These are phyloP conservation scores for Pseudogymnoascus sp. DNA, from an alignment of 2,329 filamentous ascomycete genomes.

Conservation along the genomic window DNA sequence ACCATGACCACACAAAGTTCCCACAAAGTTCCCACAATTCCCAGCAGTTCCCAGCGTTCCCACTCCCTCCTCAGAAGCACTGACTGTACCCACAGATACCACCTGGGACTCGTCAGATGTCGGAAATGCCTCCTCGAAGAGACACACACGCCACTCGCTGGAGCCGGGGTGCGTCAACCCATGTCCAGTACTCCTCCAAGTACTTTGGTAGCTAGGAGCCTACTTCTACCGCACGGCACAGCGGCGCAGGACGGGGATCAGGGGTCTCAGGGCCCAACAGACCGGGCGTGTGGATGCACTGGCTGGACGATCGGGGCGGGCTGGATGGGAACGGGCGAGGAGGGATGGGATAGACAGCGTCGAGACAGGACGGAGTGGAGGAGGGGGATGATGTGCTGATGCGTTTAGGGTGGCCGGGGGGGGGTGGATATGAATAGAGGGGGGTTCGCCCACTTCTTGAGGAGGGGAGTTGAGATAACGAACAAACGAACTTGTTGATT, in stretches of 20 bases:
- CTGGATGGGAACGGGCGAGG: neutral
- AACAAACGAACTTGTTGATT: neutral
- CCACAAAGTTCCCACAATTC: neutral
- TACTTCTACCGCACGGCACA: neutral
- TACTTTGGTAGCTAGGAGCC: neutral
- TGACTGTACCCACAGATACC: neutral
- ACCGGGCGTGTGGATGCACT: neutral
- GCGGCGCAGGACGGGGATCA: neutral
- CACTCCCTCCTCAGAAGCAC: neutral
- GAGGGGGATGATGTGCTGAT: neutral
- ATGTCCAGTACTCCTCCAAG: neutral
- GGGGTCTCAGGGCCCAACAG: neutral
- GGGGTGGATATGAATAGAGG: slow-evolving; percentile 4
- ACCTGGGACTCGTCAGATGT: neutral
- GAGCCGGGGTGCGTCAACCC: neutral
- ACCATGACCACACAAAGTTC: neutral
- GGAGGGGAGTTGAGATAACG: neutral
- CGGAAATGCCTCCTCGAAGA: neutral
- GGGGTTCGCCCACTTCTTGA: neutral
- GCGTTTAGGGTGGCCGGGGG: neutral
- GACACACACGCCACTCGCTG: neutral
- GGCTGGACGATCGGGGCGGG: neutral
- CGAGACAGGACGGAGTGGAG: neutral
- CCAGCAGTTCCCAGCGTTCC: neutral
- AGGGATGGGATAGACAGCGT: neutral